Percentiles rank a stretch among this genome's conserved stretches.
These are phyloP conservation scores for Talaromyces piceae DNA, from an alignment of 2,329 filamentous ascomycete species.

Conservation along the genomic window DNA sequence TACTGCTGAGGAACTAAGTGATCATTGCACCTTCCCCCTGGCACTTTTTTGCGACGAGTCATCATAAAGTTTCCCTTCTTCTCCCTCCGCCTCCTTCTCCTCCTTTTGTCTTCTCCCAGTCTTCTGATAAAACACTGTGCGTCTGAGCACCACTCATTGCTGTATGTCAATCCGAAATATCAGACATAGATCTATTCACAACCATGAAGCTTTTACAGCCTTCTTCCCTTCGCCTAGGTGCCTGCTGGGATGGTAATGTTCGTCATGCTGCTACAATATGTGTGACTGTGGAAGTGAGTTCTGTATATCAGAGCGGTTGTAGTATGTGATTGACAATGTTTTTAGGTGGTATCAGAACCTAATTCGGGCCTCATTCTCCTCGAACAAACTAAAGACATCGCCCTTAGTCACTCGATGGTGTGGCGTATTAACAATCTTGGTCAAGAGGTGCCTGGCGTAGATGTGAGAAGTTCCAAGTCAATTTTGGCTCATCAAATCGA, in stretches of 20 bases:
- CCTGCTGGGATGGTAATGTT: constrained; percentile 24
- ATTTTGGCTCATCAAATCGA: not conserved
- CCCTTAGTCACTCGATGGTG: not conserved
- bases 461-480: not conserved
- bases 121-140: too few relatives aligned
- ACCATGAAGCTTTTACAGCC: constrained; percentile 10
- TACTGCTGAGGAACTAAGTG: not conserved
- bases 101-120: too few relatives aligned
- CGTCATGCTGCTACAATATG: constrained; percentile 18
- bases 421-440: not conserved
- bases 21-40: not conserved
- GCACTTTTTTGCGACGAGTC: not conserved
- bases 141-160: too few relatives aligned
- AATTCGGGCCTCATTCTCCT: constrained; percentile 8
- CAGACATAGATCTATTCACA: not conserved
- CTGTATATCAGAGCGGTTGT: not conserved
- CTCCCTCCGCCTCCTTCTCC: not conserved
- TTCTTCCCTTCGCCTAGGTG: constrained; percentile 23
- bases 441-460: not conserved
- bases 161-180: too few relatives aligned
- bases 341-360: not conserved
- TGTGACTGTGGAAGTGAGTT: constrained; percentile 25
- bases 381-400: constrained; percentile 11
- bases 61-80: not conserved
- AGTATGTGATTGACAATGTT: not conserved